Base-by-base conservation (phyloP, 176 grass and related monocot genomes). In the Paspalum notatum region DNA sequence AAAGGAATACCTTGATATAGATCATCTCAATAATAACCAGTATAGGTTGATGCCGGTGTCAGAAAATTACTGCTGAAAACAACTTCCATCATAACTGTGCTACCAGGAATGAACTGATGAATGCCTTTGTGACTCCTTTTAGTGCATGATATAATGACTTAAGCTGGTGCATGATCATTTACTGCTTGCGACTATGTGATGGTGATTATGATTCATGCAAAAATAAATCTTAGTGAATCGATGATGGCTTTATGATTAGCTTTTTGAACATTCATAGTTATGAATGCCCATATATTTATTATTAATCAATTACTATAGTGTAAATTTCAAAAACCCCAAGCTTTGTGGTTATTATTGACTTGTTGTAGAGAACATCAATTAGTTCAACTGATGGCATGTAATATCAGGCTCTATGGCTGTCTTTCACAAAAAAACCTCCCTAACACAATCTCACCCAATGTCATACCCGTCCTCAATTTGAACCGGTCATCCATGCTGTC, bases 91-190 rank as follows among this genome's bases (percentile, higher is more conserved):
- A 54, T 76, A 38, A 79, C 25, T 45, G 24, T 68, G 50, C 12
- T 71, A 7, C 8, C 56, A 55, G 11, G 43, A 46, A 16, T 62
- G 59, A 77, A 46, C 16, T 64, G 49, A 32, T 44, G 18, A 14
- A 74, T 72, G 47, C 68, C 6, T 49, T 65, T 74, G 41, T 39
- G 42, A 46, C 16, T 58, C n/a, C 24, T 58, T 21, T 37, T 38
- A 45, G 4, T 66, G 38, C 60, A 66, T 24, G 38, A 54, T 44
- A 25, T 55, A 12, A 16, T 75, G 15, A 54, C 40, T 46, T 82
- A 71, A 64, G 47, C 20, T 75, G 51, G 10, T 68, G 16, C 61
- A 21, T 75, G 61, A 51, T 70, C 14, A 20, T 84, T 20, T 40
- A 61, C 43, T 86, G 24, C 41, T n/a, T 81, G 24, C 53, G 7